Conservation (phyloP, 371 early-diverging fungal species). For the Mortierella sp. region DNA sequence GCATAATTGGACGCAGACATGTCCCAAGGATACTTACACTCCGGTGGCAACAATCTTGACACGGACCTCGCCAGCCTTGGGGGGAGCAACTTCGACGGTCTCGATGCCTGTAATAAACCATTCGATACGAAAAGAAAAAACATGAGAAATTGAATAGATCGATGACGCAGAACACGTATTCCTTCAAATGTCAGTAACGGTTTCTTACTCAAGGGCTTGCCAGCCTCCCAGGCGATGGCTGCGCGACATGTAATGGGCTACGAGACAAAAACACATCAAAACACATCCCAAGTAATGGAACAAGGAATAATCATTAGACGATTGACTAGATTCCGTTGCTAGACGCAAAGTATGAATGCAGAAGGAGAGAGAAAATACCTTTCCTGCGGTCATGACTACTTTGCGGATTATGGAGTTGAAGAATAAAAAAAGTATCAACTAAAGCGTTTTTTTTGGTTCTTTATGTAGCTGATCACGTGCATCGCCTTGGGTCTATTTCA, state of each 20-base stretch:
- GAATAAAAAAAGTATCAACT: too few relatives aligned
- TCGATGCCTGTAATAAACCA: conserved; percentile 88
- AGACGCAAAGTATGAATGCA: neutral
- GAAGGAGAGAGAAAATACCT: conserved; percentile 22
- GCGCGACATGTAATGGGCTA: conserved; percentile 93
- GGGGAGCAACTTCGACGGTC: conserved; percentile 92
- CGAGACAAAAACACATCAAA: neutral
- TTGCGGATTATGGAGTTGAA: too few relatives aligned
- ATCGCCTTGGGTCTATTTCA: too few relatives aligned
- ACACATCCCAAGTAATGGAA: neutral
- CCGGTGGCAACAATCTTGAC: conserved; percentile 92
- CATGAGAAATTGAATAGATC: too few relatives aligned
- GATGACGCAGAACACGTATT: too few relatives aligned
- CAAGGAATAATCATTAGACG: neutral
- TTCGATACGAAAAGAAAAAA: too few relatives aligned
- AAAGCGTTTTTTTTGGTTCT: too few relatives aligned
- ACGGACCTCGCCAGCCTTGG: conserved; percentile 95
- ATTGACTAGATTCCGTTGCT: neutral
- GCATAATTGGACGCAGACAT: too few relatives aligned
- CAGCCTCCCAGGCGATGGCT: conserved; percentile 95
- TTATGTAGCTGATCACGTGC: too few relatives aligned
- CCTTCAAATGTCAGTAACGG: too few relatives aligned
- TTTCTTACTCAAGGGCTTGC: conserved; percentile 91
- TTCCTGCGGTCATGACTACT: conserved; percentile 54
- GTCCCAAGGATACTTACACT: conserved; percentile 67